phyloP scores from a whole-genome alignment of 441 rosid species.

The Biscutella laevigata region DNA sequence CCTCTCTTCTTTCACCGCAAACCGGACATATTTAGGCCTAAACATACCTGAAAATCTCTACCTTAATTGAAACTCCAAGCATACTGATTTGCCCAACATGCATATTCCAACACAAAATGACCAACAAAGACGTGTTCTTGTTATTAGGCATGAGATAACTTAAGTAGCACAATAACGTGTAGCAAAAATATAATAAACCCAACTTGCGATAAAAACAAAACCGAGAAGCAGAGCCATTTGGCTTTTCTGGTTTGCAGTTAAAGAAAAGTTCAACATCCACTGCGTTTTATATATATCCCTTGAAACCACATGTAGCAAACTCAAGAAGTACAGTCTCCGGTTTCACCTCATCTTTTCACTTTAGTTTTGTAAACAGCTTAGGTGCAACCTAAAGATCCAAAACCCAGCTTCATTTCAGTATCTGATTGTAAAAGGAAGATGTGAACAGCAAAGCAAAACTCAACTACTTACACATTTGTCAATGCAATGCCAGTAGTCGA shows the following conservation, averaged over 20 bases:
- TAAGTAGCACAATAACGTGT: background rate
- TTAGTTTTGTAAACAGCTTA: slow-evolving; percentile 40
- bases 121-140: background rate
- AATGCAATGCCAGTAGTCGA: slow-evolving; percentile 61
- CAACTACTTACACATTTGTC: slow-evolving; percentile 67
- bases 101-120: background rate
- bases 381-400: slow-evolving; percentile 47
- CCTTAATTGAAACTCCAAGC: too few relatives aligned
- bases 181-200: slow-evolving; percentile 10
- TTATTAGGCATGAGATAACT: slow-evolving; percentile 14
- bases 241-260: slow-evolving; percentile 25
- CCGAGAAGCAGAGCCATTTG: slow-evolving; percentile 23
- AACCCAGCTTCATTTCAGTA: background rate
- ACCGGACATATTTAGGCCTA: background rate
- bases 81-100: background rate
- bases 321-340: slow-evolving; percentile 2
- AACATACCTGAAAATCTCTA: too few relatives aligned
- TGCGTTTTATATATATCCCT: slow-evolving; percentile 26
- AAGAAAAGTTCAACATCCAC: slow-evolving; percentile 16
- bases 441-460: background rate
- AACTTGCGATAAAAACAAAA: slow-evolving; percentile 24
- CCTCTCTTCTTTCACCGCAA: background rate
- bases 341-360: slow-evolving; percentile 26
- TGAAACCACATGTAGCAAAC: slow-evolving; percentile 19
- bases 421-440: background rate